Evolutionary conservation across 805 yeast genomes (phyloP), one percentile per base, ranked within the genome.

Genomic region (Candida quercuum): DNA sequence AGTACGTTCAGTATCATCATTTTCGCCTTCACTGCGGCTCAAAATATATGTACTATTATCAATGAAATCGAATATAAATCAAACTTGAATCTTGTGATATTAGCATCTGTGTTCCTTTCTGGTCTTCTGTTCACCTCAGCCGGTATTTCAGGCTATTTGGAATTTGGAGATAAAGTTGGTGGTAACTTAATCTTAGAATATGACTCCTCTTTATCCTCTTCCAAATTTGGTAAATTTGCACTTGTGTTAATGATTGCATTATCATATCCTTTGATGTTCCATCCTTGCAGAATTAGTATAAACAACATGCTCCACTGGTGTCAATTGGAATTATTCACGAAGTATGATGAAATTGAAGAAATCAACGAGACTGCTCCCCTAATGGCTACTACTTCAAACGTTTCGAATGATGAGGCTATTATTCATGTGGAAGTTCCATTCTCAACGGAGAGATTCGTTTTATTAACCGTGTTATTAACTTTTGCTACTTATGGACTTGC

Each of bases 1-100:
- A 70, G 82, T 18, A 76, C 87, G 7, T 79, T 85, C 50, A 83
- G 86, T 19, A 80, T 85, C 39, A 72, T 84, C 26, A 80, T 85
- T 12, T 81, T 85, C 59, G 93, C 94, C 2, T 85, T 73, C 58
- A 83, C 91, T 1, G 87, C 93, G 35, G 83, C 83, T 41, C 91
- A 85, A 63, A 85, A 83, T 59, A 76, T 84, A 69, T 82, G 80
- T 55, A 78, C 87, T 9, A 81, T 85, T 36, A 74, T 81, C 51
- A 79, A 81, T 51, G 95, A 85, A 57, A 63, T 83, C 45, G 61
- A 72, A 28, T 71, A 76, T 45, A 72, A 75, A 33, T 60, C 74
- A 3, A 60, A 78, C 41, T 52, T 67, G 18, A 76, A 78, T 40
- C 62, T 76, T 2, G 74, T 81, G 21, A 63, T 73, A 14, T 52